These are phyloP conservation scores for Apostasia shenzhenica DNA, from an alignment of 106 monocot genomes.

Conservation along the genomic window DNA sequence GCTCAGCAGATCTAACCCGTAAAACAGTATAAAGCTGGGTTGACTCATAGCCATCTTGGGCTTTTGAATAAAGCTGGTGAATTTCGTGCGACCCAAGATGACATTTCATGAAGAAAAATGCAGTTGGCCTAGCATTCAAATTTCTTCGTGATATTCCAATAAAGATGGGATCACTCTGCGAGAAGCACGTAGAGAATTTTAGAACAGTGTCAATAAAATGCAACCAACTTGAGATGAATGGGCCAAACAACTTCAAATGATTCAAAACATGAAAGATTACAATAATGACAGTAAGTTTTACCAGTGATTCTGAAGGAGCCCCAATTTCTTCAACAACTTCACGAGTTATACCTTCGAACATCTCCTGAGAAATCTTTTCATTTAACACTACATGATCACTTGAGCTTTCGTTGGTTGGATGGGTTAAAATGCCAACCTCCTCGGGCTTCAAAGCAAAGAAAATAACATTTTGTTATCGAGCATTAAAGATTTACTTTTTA, in stretches of 20 bases:
- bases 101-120: conserved; percentile 83
- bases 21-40: conserved; percentile 60
- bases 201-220: too few relatives aligned
- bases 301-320: conserved; percentile 66
- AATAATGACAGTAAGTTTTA: conserved; percentile 9
- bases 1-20: conserved; percentile 29
- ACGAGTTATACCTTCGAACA: conserved; percentile 91
- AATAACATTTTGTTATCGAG: neutral
- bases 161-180: conserved; percentile 74
- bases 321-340: conserved; percentile 99
- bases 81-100: conserved; percentile 48
- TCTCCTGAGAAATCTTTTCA: conserved; percentile 65
- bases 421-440: conserved; percentile 69
- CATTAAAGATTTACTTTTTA: neutral
- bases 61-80: conserved; percentile 56
- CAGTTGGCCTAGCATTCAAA: conserved; percentile 79
- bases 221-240: neutral
- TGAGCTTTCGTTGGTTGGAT: conserved; percentile 27
- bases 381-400: conserved; percentile 23
- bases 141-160: conserved; percentile 80
- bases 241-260: conserved; percentile 5
- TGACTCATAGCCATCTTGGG: conserved; percentile 95
- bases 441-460: conserved; percentile 50
- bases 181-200: neutral
- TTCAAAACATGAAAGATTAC: conserved; percentile 1